Base-by-base conservation (phyloP, 352 stramenopile genomes). In the Globisporangium mamillatum region DNA sequence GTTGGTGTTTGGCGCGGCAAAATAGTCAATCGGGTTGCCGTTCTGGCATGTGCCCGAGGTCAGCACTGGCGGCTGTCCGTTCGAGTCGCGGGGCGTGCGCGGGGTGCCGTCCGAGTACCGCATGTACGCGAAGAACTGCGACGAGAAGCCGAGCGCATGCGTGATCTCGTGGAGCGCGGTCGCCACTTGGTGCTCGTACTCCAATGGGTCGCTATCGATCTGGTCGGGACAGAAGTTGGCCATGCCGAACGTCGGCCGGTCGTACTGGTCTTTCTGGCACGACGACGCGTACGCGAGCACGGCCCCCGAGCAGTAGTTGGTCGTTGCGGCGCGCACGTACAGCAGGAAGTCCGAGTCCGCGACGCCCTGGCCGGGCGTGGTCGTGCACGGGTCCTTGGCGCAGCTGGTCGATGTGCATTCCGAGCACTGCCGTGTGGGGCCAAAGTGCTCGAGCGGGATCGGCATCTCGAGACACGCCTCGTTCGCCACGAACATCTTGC, bases 241-340 rank as follows among this genome's bases (percentile, higher is more conserved):
- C 84, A 93, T 94, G 0, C 89, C 87, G 63, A 95, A 93, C 16
- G 83, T 94, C 10, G 86, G 87, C 4, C 86, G 84, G 64, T 96
- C 89, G 63, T 82, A 92, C 60, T 95, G 86, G 66, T 96, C 87
- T 53, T 91, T 92, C 65, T 93, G 89, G 64, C 89, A 96, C 0
- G 87, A 90, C 0, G 81, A 81, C 0, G 89, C 87, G 67, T 93
- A 96, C 10, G 86, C 89, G 0, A 96, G 67, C 16, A 88, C 86
- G 0, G 75, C 73, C 4, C 68, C 68, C 0, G 64, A 64, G 64
- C 88, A 95, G 71, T 88, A 89, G 6, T 57, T 66, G 0, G 88
- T 88, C 5, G 67, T 73, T 0, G 71, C 73, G 0, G 86, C 80
- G 5, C 84, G 84, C 29, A 95, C 63, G 66, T 94, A 94, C 1